Percentiles rank a stretch among this genome's conserved stretches.
Conservation (phyloP, 148 eudicot genomes). For the Spergularia bocconei region DNA sequence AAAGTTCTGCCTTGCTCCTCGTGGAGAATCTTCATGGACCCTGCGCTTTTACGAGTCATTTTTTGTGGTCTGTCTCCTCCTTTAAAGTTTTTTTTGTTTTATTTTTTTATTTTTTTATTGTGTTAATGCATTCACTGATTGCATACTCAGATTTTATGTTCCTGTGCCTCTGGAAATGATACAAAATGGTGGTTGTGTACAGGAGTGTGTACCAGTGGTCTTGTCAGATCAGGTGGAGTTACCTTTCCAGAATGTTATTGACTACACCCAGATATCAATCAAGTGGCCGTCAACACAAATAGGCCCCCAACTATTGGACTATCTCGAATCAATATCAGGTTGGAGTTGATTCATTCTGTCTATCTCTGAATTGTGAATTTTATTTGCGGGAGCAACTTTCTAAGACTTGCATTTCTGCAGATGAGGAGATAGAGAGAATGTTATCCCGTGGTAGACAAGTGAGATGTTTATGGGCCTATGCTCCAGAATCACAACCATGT, state of each 20-base stretch:
- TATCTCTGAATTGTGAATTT: not conserved
- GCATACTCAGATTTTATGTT: not conserved
- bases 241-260: conserved; percentile 84
- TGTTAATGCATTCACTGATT: not conserved
- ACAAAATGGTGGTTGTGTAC: conserved; percentile 27
- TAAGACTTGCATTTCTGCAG: conserved; percentile 38
- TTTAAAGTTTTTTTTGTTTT: too few relatives aligned
- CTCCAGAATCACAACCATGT: conserved; percentile 69
- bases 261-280: conserved; percentile 79
- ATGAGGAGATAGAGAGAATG: conserved; percentile 75
- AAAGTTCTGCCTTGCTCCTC: conserved; percentile 94
- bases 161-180: not conserved
- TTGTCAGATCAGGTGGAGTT: conserved; percentile 87
- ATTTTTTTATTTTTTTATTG: not conserved
- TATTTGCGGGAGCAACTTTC: not conserved
- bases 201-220: conserved; percentile 97
- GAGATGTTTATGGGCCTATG: conserved; percentile 81
- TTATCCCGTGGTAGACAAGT: conserved; percentile 63
- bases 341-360: conserved; percentile 4
- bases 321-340: conserved; percentile 92
- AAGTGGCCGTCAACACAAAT: conserved; percentile 88
- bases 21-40: conserved; percentile 99
- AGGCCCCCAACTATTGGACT: conserved; percentile 71
- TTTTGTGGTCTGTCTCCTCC: conserved; percentile 77
- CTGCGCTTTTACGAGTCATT: conserved; percentile 92